Base-by-base conservation (phyloP, 2,329 filamentous ascomycete genomes). In the Rhynchosporium graminicola region DNA sequence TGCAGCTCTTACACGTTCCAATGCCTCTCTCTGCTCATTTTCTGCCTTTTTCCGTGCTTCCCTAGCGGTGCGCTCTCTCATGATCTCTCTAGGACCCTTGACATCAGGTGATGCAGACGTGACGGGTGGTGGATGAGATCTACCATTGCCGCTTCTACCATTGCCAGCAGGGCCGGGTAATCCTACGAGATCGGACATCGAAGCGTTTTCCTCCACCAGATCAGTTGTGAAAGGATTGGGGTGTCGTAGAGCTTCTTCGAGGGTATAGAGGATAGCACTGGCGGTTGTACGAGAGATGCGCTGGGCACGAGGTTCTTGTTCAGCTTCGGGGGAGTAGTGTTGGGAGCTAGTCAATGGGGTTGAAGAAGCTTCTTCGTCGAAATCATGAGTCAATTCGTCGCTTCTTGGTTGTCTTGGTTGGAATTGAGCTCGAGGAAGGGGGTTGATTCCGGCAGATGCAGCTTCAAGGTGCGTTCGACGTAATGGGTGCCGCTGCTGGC, bases 11-110 rank as follows among this genome's bases (percentile, higher is more conserved):
- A 36, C 69, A 67, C 74, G 76, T 69, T 78, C 77, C 71, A 77
- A 70, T 63, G 74, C 76, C 65, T 73, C 81, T 64, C 80, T 78
- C 63, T 82, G 80, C 70, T 83, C 82, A 66, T 81, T 77, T 64
- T 82, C 80, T 62, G 70, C 69, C 84, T 82, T 69, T 93, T 84
- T 67, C 90, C 90, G 60, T 85, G 83, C 61, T 93, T 87, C 74
- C 93, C 88, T 76, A 90, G 87, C 93, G 97, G 96, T 52, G 8
- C 93, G 87, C 74, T 93, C 88, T 76, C 91, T 87, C 93, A 97
- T 96, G 71, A 98, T 94, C 78, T 94, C 90, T 67, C 90, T 87
- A 15, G 94, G 94, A 42, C 92, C 93, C 69, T 89, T 86, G 64
- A 97, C 90, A 31, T 89, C 81, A 15, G 72, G 72, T 3, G 73